A percentile compares a stretch with the other conserved stretches of the same genome.
These are phyloP conservation scores for Aspergillus bridgeri DNA, from an alignment of 495 filamentous ascomycete species.

Conservation along the genomic window DNA sequence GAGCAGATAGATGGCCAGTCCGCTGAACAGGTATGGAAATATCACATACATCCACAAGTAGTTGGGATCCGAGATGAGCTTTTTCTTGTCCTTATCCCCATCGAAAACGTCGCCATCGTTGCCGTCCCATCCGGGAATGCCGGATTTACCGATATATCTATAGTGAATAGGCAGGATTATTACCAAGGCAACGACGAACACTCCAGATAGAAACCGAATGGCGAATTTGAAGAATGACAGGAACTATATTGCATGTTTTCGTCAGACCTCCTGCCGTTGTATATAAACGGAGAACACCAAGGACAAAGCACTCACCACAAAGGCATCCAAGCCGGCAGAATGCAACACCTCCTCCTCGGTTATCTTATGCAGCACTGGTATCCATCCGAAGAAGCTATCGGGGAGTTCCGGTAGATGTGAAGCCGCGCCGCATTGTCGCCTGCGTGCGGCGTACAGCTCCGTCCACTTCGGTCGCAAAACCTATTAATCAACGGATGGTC, in stretches of 20 bases:
- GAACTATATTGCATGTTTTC: conserved; percentile 52
- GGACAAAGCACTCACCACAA: conserved; percentile 61
- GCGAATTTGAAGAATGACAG: conserved; percentile 93
- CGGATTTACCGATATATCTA: conserved; percentile 53
- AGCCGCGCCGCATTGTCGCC: conserved; percentile 63
- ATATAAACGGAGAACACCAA: not conserved
- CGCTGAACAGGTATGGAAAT: conserved; percentile 89
- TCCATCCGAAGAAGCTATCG: conserved; percentile 89
- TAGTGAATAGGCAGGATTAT: conserved; percentile 86
- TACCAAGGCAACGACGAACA: conserved; percentile 73
- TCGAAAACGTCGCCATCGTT: conserved; percentile 15
- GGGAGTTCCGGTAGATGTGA: conserved; percentile 79
- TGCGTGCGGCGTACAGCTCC: conserved; percentile 85
- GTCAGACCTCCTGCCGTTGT: not conserved
- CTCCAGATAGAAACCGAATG: conserved; percentile 71
- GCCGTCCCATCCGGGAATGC: conserved; percentile 39
- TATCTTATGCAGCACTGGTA: conserved; percentile 80
- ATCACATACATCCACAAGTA: conserved; percentile 93
- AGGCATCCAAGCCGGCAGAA: conserved; percentile 92
- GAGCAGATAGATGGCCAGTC: conserved; percentile 76
- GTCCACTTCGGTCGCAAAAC: conserved; percentile 89
- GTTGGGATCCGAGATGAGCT: conserved; percentile 29
- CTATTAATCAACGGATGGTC: conserved; percentile 27
- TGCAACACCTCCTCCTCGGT: conserved; percentile 85
- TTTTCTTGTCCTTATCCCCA: conserved; percentile 27